phyloP scores from a whole-genome alignment of 495 filamentous ascomycete species.

The Rhizodiscina lignyota region DNA sequence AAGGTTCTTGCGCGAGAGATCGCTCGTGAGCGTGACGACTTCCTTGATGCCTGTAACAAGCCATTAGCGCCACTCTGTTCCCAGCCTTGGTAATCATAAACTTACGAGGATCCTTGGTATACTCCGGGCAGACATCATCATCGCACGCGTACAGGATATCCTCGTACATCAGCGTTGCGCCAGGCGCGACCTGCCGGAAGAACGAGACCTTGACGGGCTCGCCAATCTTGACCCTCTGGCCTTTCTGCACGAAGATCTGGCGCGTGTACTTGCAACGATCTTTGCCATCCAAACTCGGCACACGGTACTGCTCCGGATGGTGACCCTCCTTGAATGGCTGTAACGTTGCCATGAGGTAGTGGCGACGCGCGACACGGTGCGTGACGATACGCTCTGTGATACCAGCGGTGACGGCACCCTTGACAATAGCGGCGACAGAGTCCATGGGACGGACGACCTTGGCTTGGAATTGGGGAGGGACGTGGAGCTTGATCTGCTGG shows the following conservation, averaged over 20 bases:
- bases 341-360: constrained; percentile 97
- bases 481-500: constrained; percentile 69
- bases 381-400: constrained; percentile 95
- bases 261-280: constrained; percentile 98
- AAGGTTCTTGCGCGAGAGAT: constrained; percentile 92
- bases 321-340: constrained; percentile 99
- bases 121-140: constrained; percentile 94
- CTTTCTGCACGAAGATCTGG: constrained; percentile 98
- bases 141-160: constrained; percentile 97
- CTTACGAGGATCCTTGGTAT: constrained; percentile 98
- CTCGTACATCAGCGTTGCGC: constrained; percentile 97
- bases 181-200: constrained; percentile 94
- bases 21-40: constrained; percentile 92
- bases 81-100: too few relatives aligned
- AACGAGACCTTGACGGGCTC: constrained; percentile 98
- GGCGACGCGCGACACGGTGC: constrained; percentile 89
- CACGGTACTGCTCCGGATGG: constrained; percentile 93
- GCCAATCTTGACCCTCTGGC: constrained; percentile 95
- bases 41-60: constrained; percentile 81
- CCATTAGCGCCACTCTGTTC: neutral
- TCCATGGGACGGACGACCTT: constrained; percentile 68
- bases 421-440: constrained; percentile 61
- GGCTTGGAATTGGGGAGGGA: constrained; percentile 62
- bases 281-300: constrained; percentile 89
- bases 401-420: constrained; percentile 67